Evolutionary conservation across 2,329 filamentous ascomycete species (phyloP).

Genomic region (Fusarium xyrophilum): DNA sequence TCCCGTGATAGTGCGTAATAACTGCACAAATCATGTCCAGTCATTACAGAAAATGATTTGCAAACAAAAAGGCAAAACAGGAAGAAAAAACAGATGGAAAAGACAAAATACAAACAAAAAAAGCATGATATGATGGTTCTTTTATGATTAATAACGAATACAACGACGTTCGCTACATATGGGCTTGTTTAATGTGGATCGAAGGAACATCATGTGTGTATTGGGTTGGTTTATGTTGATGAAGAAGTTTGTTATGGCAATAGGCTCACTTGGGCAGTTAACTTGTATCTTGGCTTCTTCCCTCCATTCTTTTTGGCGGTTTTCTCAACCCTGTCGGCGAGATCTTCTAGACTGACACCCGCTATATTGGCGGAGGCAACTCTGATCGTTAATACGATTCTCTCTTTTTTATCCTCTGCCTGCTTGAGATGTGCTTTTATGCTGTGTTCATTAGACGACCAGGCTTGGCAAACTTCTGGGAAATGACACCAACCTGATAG

Average conservation of each 20-base stretch:
- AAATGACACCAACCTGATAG: constrained; percentile 50
- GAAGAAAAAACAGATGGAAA: constrained; percentile 16
- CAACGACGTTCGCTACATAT: constrained; percentile 29
- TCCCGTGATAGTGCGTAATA: constrained; percentile 39
- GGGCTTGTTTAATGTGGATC: constrained; percentile 8
- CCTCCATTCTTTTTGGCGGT: constrained; percentile 45
- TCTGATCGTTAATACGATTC: constrained; percentile 48
- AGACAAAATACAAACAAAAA: constrained; percentile 16
- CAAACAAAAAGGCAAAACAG: constrained; percentile 16
- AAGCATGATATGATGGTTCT: constrained; percentile 7
- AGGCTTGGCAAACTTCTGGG: background rate
- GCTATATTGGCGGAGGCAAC: constrained; percentile 42
- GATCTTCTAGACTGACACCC: constrained; percentile 45
- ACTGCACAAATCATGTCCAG: constrained; percentile 20
- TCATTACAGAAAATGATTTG: constrained; percentile 27
- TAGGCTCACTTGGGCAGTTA: constrained; percentile 42
- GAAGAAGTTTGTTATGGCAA: constrained; percentile 32
- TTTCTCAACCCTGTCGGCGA: constrained; percentile 46
- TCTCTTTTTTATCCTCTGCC: constrained; percentile 47
- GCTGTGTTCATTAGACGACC: constrained; percentile 39
- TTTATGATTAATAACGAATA: constrained; percentile 31
- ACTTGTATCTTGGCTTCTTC: constrained; percentile 45
- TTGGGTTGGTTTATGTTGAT: constrained; percentile 23
- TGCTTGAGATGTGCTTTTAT: constrained; percentile 41
- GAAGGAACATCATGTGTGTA: constrained; percentile 13